Percentiles rank a stretch among this genome's conserved stretches.
phyloP scores from a whole-genome alignment of 2,329 filamentous ascomycete species.

The Chaetomiaceae sp. region DNA sequence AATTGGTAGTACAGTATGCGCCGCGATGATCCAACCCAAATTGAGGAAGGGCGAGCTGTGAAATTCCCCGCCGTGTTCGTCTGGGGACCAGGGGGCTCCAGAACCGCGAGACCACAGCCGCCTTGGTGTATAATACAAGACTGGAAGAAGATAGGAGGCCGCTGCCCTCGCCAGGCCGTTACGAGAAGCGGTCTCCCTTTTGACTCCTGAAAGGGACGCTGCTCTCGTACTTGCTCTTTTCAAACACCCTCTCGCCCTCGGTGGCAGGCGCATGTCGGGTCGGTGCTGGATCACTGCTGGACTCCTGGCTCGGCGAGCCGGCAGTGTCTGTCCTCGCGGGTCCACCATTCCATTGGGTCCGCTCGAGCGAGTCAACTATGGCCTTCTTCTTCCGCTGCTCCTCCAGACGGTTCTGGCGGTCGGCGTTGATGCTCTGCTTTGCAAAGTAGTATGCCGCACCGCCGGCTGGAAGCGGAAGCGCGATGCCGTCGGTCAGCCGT shows the following conservation, averaged over 20 bases:
- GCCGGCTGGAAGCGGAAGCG: slow-evolving; percentile 65
- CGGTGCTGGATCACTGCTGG: slow-evolving; percentile 74
- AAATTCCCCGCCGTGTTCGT: too few species aligned
- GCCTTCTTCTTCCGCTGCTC: slow-evolving; percentile 62
- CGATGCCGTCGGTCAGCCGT: slow-evolving; percentile 17
- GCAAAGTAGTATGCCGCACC: slow-evolving; percentile 93
- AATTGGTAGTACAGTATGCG: background rate
- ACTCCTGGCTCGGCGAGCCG: slow-evolving; percentile 66
- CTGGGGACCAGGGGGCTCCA: background rate
- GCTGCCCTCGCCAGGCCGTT: slow-evolving; percentile 3
- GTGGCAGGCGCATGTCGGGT: slow-evolving; percentile 74
- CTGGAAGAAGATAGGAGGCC: background rate
- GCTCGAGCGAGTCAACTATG: slow-evolving; percentile 50
- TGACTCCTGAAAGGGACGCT: slow-evolving; percentile 66
- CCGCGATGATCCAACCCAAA: background rate
- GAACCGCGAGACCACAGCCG: background rate
- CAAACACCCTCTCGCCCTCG: slow-evolving; percentile 59
- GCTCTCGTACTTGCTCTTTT: slow-evolving; percentile 90
- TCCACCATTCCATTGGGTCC: slow-evolving; percentile 35
- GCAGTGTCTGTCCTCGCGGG: slow-evolving; percentile 55
- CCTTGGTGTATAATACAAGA: background rate
- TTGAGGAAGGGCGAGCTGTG: too few species aligned
- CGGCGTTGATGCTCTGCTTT: slow-evolving; percentile 89
- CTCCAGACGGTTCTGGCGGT: slow-evolving; percentile 68
- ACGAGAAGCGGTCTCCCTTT: slow-evolving; percentile 83